Base-by-base conservation (phyloP, 169 alveolate species). In the Babesia ovata region DNA sequence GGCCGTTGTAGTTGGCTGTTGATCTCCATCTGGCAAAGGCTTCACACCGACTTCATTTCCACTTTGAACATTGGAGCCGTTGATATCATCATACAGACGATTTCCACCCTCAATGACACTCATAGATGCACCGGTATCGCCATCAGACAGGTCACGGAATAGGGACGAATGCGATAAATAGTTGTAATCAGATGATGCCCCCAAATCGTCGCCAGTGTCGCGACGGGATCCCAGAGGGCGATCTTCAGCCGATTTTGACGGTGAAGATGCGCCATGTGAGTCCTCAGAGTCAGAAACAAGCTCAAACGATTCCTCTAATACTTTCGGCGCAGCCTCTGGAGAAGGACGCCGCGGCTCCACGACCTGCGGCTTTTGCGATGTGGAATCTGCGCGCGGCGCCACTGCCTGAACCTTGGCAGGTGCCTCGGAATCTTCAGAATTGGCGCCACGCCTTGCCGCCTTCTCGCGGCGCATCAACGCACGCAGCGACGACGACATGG, bases 381-480 rank as follows among this genome's bases (percentile, higher is more conserved):
- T 17, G 50, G n/a, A 10, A 16, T 45, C 50, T 13, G 2, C 50
- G 67, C 46, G 13, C 36, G 54, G 63, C 48, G 52, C 56, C 19
- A 24, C 58, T 0, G 67, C 61, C 39, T 39, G 54, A 4, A 59
- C 26, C 28, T 72, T 72, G 36, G 66, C 22, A 16, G 71, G 49
- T 0, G 53, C 63, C 14, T 19, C 44, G 16, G 71, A 4, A 14
- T 10, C 53, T 8, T 71, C 9, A 26, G 48, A 17, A 44, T 61
- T 53, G 17, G 54, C 22, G 70, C 53, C 53, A 19, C 70, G 54
- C 70, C 88, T 84, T 8, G 88, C 52, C 46, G 67, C 88, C 88
- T 75, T 83, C 63, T 83, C 90, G 28, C 81, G 73, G 65, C 75
- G 62, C 90, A 83, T 83, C 36, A 83, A 45, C 58, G 74, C 90